Conservation (phyloP, 495 filamentous ascomycete genomes). For the Aspergillus olivimuriae region DNA sequence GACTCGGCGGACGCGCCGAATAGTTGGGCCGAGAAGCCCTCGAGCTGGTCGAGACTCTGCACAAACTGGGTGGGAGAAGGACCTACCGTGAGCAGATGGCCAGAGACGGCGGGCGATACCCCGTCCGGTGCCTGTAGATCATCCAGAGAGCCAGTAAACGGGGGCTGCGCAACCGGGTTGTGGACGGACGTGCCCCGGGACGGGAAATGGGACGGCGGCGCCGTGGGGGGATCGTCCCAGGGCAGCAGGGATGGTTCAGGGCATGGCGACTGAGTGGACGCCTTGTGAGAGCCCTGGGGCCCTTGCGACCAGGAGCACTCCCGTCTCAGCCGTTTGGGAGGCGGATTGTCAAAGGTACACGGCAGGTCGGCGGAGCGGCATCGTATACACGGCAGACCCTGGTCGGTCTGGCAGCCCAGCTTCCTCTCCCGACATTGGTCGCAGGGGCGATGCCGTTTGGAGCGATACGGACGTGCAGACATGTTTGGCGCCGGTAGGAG, state of each 20-base stretch:
- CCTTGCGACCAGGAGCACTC: conserved; percentile 1
- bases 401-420: conserved; percentile 27
- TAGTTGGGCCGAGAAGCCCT: conserved; percentile 25
- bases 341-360: conserved; percentile 28
- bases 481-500: background rate
- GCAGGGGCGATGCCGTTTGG: conserved; percentile 32
- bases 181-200: background rate
- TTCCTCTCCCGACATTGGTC: conserved; percentile 33
- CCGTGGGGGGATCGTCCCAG: background rate
- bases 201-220: background rate
- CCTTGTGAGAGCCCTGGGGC: background rate
- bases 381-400: conserved; percentile 22
- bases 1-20: conserved; percentile 33
- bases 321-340: conserved; percentile 19
- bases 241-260: background rate
- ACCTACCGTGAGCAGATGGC: conserved; percentile 9
- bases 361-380: conserved; percentile 21
- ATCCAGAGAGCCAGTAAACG: conserved; percentile 11
- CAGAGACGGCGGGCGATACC: conserved; percentile 12
- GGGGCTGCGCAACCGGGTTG: conserved; percentile 1
- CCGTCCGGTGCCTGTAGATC: conserved; percentile 9
- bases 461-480: conserved; percentile 29
- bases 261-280: background rate
- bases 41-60: conserved; percentile 29
- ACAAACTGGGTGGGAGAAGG: conserved; percentile 23